phyloP scores from a whole-genome alignment of 2,329 filamentous ascomycete species.

The Diaporthe vaccinii region DNA sequence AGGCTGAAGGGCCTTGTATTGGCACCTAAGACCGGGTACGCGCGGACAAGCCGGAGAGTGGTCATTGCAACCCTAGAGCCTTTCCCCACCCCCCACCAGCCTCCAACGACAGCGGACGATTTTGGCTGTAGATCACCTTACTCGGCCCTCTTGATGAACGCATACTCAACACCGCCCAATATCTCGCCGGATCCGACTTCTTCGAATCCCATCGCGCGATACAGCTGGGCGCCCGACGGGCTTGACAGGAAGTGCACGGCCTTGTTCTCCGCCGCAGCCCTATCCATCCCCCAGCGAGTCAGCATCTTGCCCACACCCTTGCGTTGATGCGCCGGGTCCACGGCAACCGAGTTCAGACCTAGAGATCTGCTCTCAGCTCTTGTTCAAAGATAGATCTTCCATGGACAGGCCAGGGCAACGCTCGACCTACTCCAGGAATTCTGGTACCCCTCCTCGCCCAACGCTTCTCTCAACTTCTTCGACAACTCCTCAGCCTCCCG shows the following conservation, averaged over 20 bases:
- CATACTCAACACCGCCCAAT: slow-evolving; percentile 31
- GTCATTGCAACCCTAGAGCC: neutral
- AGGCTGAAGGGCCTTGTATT: neutral
- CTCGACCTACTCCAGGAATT: slow-evolving; percentile 35
- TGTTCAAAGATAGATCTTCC: neutral
- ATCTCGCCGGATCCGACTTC: slow-evolving; percentile 32
- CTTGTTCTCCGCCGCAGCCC: slow-evolving; percentile 30
- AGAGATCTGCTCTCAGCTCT: neutral
- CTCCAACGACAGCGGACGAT: neutral
- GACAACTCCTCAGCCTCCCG: neutral
- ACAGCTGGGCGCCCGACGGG: slow-evolving; percentile 20
- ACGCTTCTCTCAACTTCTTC: slow-evolving; percentile 8
- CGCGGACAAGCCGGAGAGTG: neutral
- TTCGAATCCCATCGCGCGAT: slow-evolving; percentile 29
- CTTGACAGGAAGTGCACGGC: slow-evolving; percentile 34
- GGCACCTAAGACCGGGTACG: neutral
- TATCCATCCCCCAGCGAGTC: slow-evolving; percentile 31
- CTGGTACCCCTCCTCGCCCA: slow-evolving; percentile 27
- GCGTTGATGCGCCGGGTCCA: slow-evolving; percentile 37
- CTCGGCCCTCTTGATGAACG: slow-evolving; percentile 30
- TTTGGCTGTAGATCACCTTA: neutral
- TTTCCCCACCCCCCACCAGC: neutral
- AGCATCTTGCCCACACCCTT: slow-evolving; percentile 32
- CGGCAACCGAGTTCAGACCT: slow-evolving; percentile 32
- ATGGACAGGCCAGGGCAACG: neutral